phyloP scores from a whole-genome alignment of 169 alveolate species.

The Eimeria falciformis region DNA sequence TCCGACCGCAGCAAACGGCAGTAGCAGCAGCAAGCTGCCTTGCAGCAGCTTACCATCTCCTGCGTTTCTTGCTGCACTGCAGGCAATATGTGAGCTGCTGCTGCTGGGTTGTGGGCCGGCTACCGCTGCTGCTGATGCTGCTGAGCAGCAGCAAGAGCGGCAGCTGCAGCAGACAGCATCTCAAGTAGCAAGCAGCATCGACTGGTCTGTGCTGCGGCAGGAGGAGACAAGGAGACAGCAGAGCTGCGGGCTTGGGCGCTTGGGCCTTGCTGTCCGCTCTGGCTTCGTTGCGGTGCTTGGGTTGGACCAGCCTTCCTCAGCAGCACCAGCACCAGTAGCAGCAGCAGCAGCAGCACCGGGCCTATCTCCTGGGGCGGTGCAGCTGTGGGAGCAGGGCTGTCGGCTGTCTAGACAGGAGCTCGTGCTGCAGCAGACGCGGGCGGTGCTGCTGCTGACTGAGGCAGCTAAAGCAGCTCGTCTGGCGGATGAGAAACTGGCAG shows the following conservation, averaged over 20 bases:
- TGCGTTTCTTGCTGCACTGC: slow-evolving; percentile 35
- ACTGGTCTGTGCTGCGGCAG: slow-evolving; percentile 18
- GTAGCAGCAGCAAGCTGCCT: slow-evolving; percentile 34
- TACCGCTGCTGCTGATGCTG: not conserved
- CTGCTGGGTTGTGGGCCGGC: slow-evolving; percentile 31
- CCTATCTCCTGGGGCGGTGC: not conserved
- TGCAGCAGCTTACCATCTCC: slow-evolving; percentile 56
- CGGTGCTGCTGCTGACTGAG: slow-evolving; percentile 54
- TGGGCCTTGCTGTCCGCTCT: not conserved
- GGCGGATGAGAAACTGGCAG: slow-evolving; percentile 59
- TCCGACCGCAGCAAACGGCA: slow-evolving; percentile 34
- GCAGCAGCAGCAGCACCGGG: not conserved
- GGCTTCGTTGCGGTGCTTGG: slow-evolving; percentile 35
- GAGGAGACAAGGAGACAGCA: slow-evolving; percentile 3
- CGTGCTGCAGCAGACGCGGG: slow-evolving; percentile 63
- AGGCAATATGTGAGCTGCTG: slow-evolving; percentile 65
- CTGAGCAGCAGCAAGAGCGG: slow-evolving; percentile 4
- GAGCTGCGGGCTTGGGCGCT: not conserved
- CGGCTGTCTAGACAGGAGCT: slow-evolving; percentile 40
- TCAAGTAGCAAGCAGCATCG: slow-evolving; percentile 9
- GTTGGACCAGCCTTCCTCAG: not conserved
- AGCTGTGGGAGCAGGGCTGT: slow-evolving; percentile 53
- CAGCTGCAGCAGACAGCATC: slow-evolving; percentile 31
- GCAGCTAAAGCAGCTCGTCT: slow-evolving; percentile 33
- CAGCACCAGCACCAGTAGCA: slow-evolving; percentile 13